phyloP scores from a whole-genome alignment of 106 monocot genomes.

The Acanthochlamys bracteata region DNA sequence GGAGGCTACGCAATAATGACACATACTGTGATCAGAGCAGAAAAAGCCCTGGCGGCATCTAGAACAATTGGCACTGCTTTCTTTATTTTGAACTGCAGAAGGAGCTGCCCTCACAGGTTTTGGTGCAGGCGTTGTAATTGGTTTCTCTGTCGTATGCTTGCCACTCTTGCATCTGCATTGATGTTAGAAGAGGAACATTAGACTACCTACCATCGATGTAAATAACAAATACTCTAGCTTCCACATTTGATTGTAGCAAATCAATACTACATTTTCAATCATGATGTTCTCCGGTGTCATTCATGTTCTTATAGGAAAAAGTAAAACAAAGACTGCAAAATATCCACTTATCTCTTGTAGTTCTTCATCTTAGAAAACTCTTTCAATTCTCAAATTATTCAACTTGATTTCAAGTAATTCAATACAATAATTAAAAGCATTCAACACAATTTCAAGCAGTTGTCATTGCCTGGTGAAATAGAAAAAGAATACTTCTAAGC shows the following conservation, averaged over 20 bases:
- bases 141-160: constrained; percentile 89
- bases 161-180: constrained; percentile 77
- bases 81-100: constrained; percentile 17
- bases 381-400: too few relatives aligned
- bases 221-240: not conserved
- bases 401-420: not conserved
- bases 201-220: not conserved
- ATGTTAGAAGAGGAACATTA: constrained; percentile 5
- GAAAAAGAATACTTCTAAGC: not conserved
- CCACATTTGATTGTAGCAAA: too few relatives aligned
- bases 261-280: not conserved
- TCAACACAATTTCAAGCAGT: not conserved
- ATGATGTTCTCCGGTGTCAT: not conserved
- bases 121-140: constrained; percentile 36
- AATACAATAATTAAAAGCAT: not conserved
- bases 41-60: constrained; percentile 95
- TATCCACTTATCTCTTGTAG: too few relatives aligned
- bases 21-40: constrained; percentile 95
- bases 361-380: too few relatives aligned
- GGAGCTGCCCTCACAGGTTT: constrained; percentile 31
- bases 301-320: too few relatives aligned
- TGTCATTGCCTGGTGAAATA: not conserved
- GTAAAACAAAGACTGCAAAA: too few relatives aligned
- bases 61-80: constrained; percentile 42
- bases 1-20: not conserved